These are phyloP conservation scores for Neurospora terricola DNA, from an alignment of 495 filamentous ascomycete genomes.

Conservation along the genomic window DNA sequence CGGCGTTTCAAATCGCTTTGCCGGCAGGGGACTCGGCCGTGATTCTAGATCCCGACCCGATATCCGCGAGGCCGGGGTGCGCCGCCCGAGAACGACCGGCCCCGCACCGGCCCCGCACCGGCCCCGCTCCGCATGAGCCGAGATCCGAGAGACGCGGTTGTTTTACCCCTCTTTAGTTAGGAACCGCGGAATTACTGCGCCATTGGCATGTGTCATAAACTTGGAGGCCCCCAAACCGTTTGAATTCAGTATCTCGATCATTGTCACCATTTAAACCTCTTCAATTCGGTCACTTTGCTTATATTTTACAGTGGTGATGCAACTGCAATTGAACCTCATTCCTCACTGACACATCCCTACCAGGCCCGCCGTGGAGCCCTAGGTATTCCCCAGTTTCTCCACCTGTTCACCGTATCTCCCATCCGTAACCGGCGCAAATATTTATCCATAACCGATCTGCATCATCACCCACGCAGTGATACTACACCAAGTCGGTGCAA, in stretches of 20 bases:
- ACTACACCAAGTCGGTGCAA: not conserved
- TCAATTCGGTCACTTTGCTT: no score
- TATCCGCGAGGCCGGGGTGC: not conserved
- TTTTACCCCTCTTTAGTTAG: not conserved
- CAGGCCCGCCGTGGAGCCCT: not conserved
- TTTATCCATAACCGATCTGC: not conserved
- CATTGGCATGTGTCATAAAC: not conserved
- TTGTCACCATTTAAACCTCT: not conserved
- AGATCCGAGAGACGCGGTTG: not conserved
- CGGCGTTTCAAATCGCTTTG: not conserved
- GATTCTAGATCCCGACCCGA: not conserved
- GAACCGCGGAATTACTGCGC: not conserved
- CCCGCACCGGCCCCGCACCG: not conserved
- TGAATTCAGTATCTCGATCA: no score
- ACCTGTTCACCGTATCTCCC: not conserved
- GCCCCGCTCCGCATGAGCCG: not conserved
- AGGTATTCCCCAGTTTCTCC: not conserved
- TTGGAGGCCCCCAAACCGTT: not conserved
- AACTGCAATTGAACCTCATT: not conserved
- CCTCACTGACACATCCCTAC: not conserved
- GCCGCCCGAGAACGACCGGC: not conserved
- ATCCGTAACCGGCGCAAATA: not conserved
- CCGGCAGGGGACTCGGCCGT: not conserved
- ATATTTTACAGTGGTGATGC: not conserved
- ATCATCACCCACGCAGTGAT: not conserved